Evolutionary conservation across 768 basidiomycete species (phyloP), one percentile per base, ranked within the genome.

Genomic region (Phaeotremella skinneri): DNA sequence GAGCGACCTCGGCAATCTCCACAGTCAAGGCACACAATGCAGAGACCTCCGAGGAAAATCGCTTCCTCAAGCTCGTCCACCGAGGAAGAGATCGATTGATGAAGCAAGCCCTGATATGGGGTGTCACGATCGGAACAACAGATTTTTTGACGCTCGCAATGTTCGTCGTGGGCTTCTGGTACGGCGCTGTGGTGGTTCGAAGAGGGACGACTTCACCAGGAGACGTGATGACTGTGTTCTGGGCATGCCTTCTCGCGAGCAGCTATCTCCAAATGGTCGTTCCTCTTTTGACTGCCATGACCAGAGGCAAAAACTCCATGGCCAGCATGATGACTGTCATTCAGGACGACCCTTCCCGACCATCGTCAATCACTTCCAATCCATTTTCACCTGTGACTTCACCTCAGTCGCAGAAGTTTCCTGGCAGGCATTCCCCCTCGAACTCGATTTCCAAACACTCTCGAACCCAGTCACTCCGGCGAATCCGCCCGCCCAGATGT

Each of bases 121-220:
- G 87, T 1, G 27, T 85, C 32, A 85, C 86, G 3, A 78, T 81
- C 1, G 87, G 84, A 20, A 59, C 86, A 14, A 83, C 83, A 2
- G 90, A 92, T 68, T 93, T 96, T 72, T 81, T 88, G 57, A 83
- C 88, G 68, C 86, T 92, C 82, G 83, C 83, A 26, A 93, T 96
- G 85, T 99, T 98, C 78, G 91, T 98, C 6, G 87, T 91, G 70
- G 92, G 87, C 0, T 98, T 98, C 78, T 97, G 94, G 92, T 98
- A 87, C 70, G 94, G 93, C 13, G 83, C 87, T 2, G 86, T 88
- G 71, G 82, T 96, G 52, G 91, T 99, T n/a, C 78, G 85, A n/a
- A 81, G 86, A 13, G 88, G 87, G 16, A 84, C 81, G 61, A 81
- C 84, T 53, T 78, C 79, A 2, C 79, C 88, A 0, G 91, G 91